Base-by-base conservation (phyloP, 225 moss, liverwort and hornwort genomes). In the Anthoceros angustus region DNA sequence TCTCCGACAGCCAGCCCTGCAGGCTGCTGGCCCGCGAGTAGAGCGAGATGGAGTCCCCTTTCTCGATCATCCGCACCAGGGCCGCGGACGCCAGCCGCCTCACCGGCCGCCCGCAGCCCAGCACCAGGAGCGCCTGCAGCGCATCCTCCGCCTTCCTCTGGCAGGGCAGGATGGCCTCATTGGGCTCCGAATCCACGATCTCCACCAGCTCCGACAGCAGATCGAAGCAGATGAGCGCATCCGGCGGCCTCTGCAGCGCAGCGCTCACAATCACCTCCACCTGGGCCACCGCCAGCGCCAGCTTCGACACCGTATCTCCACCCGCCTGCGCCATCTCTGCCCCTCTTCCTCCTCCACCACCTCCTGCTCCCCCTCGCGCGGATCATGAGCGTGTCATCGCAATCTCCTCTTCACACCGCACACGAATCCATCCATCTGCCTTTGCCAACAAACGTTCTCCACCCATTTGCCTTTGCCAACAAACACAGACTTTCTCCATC, bases 1-100 rank as follows among this genome's bases (percentile, higher is more conserved):
- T 92, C 75, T 99, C 98, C 63, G 87, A 84, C 64, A 99, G 76
- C 98, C 98, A 99, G n/a, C 92, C 89, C 78, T 92, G 92, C 70
- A 99, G 84, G 77, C 86, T 92, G 78, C 98, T 87, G 64, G 92
- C 84, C 68, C 98, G 79, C 66, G 98, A 86, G 70, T 99, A 99
- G 69, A 99, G 84, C 26, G 98, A 99, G 66, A 99, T 99, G 72
- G 73, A 81, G 71, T 99, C 98, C 67, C 98, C 98, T 81, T 87
- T 84, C 67, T 87, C 92, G 63, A 99, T 99, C 49, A 89, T 80
- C 55, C 73, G 76, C 68, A 89, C 92, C 80, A 89, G 86, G 8
- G 92, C 92, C 68, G 85, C 74, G 62, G 98, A 89, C 42, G 89
- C 87, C 49, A 99, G 79, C 48, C 89, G 85, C 50, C 98, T 83